These are phyloP conservation scores for Penicillium daleae DNA, from an alignment of 495 filamentous ascomycete species.

Conservation along the genomic window DNA sequence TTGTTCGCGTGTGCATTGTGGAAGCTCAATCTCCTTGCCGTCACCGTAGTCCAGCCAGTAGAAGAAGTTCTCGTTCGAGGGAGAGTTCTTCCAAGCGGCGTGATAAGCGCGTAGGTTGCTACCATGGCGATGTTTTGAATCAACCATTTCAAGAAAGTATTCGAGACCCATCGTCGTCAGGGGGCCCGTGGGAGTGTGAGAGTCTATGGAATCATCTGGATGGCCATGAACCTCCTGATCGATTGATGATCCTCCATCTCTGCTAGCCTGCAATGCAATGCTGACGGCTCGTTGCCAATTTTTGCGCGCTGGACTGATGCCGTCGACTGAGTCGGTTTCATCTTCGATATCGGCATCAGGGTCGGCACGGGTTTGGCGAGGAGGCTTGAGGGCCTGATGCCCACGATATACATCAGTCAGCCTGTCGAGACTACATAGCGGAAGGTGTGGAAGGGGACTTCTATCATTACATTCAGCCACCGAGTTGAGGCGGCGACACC, in stretches of 20 bases:
- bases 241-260: conserved; percentile 51
- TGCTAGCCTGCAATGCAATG: conserved; percentile 72
- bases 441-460: background rate
- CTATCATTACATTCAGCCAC: conserved; percentile 60
- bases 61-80: conserved; percentile 88
- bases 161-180: conserved; percentile 83
- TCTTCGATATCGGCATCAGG: conserved; percentile 10
- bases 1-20: conserved; percentile 63
- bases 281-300: conserved; percentile 76
- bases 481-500: conserved; percentile 67
- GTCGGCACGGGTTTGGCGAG: background rate
- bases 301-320: conserved; percentile 53
- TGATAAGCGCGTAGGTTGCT: conserved; percentile 85
- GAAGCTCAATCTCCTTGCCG: conserved; percentile 60
- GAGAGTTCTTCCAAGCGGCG: conserved; percentile 73
- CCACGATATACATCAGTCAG: background rate
- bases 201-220: background rate
- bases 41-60: conserved; percentile 92
- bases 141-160: conserved; percentile 95
- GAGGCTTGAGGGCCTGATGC: conserved; percentile 47
- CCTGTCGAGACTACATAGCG: background rate
- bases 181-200: background rate
- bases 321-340: conserved; percentile 15
- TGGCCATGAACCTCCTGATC: background rate
- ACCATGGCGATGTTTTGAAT: conserved; percentile 86